phyloP scores from a whole-genome alignment of 371 early-diverging fungal species.

The Capillidium rhysosporum region DNA sequence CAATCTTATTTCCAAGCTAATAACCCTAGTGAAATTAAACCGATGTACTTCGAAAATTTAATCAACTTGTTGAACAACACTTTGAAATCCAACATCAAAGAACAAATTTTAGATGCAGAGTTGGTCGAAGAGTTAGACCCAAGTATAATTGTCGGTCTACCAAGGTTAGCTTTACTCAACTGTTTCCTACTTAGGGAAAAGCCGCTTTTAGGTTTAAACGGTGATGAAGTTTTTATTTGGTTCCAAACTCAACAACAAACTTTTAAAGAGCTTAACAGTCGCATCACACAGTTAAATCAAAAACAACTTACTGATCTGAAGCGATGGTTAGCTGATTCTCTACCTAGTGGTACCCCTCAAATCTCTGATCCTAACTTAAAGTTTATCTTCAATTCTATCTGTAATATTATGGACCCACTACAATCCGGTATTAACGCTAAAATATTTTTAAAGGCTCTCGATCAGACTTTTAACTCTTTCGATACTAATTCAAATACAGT shows the following conservation, averaged over 20 bases:
- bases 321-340: not conserved
- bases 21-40: not conserved
- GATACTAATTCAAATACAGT: not conserved
- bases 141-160: not conserved
- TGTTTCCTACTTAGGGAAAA: not conserved
- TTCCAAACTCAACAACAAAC: not conserved
- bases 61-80: not conserved
- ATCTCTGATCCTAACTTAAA: not conserved
- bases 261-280: not conserved
- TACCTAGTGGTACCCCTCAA: not conserved
- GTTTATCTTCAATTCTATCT: not conserved
- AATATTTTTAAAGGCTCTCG: not conserved
- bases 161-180: not conserved
- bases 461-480: not conserved
- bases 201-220: not conserved
- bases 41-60: not conserved
- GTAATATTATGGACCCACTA: not conserved
- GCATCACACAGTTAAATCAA: not conserved
- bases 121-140: constrained; percentile 2
- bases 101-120: not conserved
- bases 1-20: not conserved
- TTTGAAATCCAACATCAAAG: not conserved
- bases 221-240: not conserved
- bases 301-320: not conserved
- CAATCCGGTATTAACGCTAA: constrained; percentile 1